These are phyloP conservation scores for Trichophyton equinum DNA, from an alignment of 2,329 filamentous ascomycete species.

Conservation along the genomic window DNA sequence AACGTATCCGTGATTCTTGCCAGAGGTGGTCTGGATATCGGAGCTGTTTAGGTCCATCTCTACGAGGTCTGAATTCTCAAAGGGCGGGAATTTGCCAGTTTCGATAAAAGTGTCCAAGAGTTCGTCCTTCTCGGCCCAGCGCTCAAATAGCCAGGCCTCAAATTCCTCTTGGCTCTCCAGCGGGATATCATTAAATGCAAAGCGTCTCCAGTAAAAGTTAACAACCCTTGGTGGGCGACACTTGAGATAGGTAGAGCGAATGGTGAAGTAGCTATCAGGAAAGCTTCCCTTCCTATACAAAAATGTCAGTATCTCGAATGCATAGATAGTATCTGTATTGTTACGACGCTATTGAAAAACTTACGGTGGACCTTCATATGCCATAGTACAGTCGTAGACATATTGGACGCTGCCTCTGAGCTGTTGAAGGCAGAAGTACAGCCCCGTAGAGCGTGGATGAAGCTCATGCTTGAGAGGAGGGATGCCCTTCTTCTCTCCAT, in stretches of 20 bases:
- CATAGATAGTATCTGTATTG: neutral
- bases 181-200: constrained; percentile 67
- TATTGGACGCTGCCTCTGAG: constrained; percentile 48
- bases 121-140: constrained; percentile 87
- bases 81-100: constrained; percentile 65
- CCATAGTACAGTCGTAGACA: constrained; percentile 72
- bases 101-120: constrained; percentile 70
- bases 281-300: constrained; percentile 56
- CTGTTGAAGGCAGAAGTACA: constrained; percentile 50
- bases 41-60: constrained; percentile 27
- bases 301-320: neutral
- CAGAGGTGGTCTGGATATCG: constrained; percentile 19
- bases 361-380: constrained; percentile 86
- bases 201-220: constrained; percentile 92
- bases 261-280: constrained; percentile 81
- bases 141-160: constrained; percentile 68
- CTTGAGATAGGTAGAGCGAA: constrained; percentile 77
- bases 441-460: constrained; percentile 48
- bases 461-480: constrained; percentile 47
- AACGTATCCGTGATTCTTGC: constrained; percentile 16
- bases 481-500: constrained; percentile 46
- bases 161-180: constrained; percentile 62
- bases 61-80: constrained; percentile 41
- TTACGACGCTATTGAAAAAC: constrained; percentile 28
- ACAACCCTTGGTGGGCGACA: constrained; percentile 85